phyloP scores from a whole-genome alignment of 192 early-diverging fungal species.

The Linnemannia elongata region DNA sequence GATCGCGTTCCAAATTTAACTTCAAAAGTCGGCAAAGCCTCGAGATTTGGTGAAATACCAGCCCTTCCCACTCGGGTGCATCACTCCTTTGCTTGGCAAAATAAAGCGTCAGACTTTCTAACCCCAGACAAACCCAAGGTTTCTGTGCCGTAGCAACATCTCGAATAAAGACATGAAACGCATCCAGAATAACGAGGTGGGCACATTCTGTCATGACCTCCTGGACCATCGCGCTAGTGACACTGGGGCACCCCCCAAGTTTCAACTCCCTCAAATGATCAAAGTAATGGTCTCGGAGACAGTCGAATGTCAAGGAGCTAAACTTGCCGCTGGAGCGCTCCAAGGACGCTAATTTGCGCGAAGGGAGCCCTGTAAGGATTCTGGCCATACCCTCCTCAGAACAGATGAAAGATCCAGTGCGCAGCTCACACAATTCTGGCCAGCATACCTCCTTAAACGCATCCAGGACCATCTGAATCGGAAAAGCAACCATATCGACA shows the following conservation, averaged over 20 bases:
- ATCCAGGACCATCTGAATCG: not conserved
- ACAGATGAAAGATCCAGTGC: too few relatives aligned
- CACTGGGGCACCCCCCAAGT: not conserved
- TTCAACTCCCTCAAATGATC: not conserved
- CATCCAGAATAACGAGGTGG: not conserved
- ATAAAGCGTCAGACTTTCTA: not conserved
- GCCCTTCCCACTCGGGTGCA: not conserved
- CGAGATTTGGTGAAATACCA: not conserved
- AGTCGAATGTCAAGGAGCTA: not conserved
- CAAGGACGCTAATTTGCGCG: too few relatives aligned
- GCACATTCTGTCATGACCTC: not conserved
- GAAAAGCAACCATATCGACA: not conserved
- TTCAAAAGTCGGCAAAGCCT: not conserved
- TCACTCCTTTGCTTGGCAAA: not conserved
- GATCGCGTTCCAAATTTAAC: too few relatives aligned
- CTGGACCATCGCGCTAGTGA: not conserved
- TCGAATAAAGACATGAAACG: not conserved
- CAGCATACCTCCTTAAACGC: not conserved
- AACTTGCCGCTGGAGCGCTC: too few relatives aligned
- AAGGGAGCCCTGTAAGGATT: too few relatives aligned
- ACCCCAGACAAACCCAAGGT: not conserved
- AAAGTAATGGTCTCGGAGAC: not conserved
- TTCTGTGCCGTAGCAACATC: not conserved
- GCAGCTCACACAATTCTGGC: not conserved
- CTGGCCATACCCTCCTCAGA: too few relatives aligned